Evolutionary conservation across 1,139 yeast species (phyloP).

Genomic region (Protomyces arabidopsidicola): DNA sequence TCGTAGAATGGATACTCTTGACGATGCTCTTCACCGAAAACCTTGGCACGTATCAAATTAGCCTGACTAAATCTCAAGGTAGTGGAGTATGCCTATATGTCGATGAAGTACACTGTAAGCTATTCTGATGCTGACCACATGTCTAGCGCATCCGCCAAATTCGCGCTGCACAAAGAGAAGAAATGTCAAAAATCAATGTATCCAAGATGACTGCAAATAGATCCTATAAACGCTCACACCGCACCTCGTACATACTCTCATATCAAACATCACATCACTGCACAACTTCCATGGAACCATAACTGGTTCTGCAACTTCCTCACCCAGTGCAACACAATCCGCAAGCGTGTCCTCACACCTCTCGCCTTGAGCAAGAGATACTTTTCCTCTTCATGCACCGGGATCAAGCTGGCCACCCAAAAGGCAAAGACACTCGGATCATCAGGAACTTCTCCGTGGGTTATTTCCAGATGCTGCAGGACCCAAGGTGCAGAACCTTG

Average conservation of each 20-base stretch:
- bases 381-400: constrained; percentile 25
- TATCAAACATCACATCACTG: constrained; percentile 10
- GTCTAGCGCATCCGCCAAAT: no score
- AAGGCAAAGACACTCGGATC: constrained; percentile 21
- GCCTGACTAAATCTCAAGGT: no score
- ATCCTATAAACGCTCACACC: no score
- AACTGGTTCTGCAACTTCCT: constrained; percentile 20
- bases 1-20: no score
- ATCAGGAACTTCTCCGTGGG: constrained; percentile 21
- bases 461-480: constrained; percentile 14
- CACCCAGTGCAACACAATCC: constrained; percentile 25
- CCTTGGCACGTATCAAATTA: no score
- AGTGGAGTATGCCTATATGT: no score
- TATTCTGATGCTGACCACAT: no score
- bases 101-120: no score
- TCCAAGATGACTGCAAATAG: no score
- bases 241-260: background rate
- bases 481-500: constrained; percentile 22
- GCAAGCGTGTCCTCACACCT: constrained; percentile 13
- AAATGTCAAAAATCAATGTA: no score
- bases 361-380: constrained; percentile 18
- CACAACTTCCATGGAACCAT: constrained; percentile 24
- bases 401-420: constrained; percentile 28
- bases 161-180: no score
- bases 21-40: no score